Conservation (phyloP, 129 eudicot genomes). For the Escallonia herrerae region DNA sequence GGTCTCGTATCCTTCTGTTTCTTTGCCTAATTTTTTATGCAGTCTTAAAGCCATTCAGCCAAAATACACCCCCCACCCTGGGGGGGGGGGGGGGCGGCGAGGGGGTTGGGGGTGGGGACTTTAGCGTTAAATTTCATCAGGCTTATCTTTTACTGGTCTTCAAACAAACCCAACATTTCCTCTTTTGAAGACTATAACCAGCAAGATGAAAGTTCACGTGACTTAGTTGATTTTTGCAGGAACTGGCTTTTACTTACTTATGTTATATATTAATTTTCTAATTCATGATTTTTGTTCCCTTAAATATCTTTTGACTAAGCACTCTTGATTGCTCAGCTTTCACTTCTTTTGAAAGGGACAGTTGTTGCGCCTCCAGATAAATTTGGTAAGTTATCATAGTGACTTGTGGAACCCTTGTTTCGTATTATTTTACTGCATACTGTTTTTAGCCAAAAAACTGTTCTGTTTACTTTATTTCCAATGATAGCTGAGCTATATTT, state of each 20-base stretch:
- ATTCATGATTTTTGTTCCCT: not conserved
- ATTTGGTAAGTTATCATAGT: constrained; percentile 50
- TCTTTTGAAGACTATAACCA: no score
- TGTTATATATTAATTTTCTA: not conserved
- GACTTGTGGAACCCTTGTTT: constrained; percentile 2
- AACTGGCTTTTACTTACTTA: not conserved
- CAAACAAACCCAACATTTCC: no score
- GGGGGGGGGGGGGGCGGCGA: no score
- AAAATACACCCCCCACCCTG: not conserved
- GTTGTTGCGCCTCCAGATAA: constrained; percentile 97
- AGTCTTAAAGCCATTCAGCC: not conserved
- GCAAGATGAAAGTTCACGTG: no score
- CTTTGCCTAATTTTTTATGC: not conserved
- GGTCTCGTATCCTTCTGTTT: not conserved
- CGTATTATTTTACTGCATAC: not conserved
- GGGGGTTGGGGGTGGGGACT: no score
- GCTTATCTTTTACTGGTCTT: no score
- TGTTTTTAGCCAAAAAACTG: not conserved
- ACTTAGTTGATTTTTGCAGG: not conserved
- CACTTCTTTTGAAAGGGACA: constrained; percentile 81
- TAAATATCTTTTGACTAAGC: constrained; percentile 5
- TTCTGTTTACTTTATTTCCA: not conserved
- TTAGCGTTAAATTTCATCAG: no score
- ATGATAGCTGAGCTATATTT: constrained; percentile 2
- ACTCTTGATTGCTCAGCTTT: constrained; percentile 43